These are phyloP conservation scores for Flaveria bidentis DNA, from an alignment of 129 eudicot species.

Conservation along the genomic window DNA sequence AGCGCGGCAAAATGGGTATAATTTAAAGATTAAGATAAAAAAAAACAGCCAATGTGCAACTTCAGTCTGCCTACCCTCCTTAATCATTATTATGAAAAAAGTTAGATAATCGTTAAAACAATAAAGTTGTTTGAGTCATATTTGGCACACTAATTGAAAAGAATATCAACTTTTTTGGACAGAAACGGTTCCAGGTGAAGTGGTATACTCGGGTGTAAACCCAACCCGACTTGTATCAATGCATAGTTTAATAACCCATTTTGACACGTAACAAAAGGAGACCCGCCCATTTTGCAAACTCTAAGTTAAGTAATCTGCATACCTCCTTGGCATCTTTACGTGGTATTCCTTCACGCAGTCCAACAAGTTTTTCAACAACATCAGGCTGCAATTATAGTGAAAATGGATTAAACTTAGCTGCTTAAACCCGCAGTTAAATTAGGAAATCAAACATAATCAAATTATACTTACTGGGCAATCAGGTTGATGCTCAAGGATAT, in stretches of 20 bases:
- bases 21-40: too few species aligned
- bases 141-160: not conserved
- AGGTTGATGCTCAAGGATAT: slow-evolving; percentile 93
- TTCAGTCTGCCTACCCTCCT: not conserved
- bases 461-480: slow-evolving; percentile 83
- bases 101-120: not conserved
- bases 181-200: not conserved
- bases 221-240: not conserved
- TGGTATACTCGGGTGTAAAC: not conserved
- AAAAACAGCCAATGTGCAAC: too few species aligned
- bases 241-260: not conserved
- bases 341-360: slow-evolving; percentile 94
- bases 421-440: not conserved
- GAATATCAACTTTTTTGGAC: not conserved
- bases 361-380: slow-evolving; percentile 87
- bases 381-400: slow-evolving; percentile 62
- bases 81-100: not conserved
- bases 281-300: not conserved
- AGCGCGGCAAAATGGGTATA: not conserved
- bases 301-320: slow-evolving; percentile 5
- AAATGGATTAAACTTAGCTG: slow-evolving; percentile 15
- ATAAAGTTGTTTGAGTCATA: not conserved
- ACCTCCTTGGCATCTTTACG: slow-evolving; percentile 98
- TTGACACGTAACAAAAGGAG: too few species aligned
- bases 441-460: not conserved